These are phyloP conservation scores for Camellia japonica DNA, from an alignment of 148 eudicot genomes.

Conservation along the genomic window DNA sequence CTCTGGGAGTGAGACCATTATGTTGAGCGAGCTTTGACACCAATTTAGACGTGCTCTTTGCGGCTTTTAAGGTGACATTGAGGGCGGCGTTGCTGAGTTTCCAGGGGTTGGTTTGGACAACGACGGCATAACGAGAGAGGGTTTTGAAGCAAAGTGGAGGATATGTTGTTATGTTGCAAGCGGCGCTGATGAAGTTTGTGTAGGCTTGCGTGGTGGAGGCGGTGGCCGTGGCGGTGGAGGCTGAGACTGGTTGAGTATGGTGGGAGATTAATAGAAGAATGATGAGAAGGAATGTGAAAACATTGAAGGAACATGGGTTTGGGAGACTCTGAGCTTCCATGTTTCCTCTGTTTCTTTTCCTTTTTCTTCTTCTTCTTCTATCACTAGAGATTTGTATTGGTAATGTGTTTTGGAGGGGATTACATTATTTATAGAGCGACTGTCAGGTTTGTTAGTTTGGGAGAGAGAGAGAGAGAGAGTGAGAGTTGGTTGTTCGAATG, in stretches of 20 bases:
- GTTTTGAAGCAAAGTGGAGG: slow-evolving; percentile 43
- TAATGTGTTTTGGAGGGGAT: not conserved
- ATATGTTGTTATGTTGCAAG: slow-evolving; percentile 48
- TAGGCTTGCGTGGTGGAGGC: slow-evolving; percentile 7
- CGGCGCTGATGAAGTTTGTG: slow-evolving; percentile 25
- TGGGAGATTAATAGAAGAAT: not conserved
- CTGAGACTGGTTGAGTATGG: slow-evolving; percentile 2
- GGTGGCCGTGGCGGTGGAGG: not conserved
- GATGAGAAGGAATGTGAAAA: slow-evolving; percentile 6
- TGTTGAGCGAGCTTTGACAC: slow-evolving; percentile 22
- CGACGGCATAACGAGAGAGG: slow-evolving; percentile 33
- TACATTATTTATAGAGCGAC: not conserved
- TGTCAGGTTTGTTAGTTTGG: too few species aligned
- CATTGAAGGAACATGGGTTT: not conserved
- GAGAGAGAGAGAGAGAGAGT: too few species aligned
- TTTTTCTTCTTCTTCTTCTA: not conserved
- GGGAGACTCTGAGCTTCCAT: not conserved
- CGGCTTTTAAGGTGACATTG: slow-evolving; percentile 23
- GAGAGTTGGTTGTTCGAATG: too few species aligned
- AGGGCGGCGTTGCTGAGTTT: slow-evolving; percentile 40
- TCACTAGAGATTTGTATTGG: not conserved
- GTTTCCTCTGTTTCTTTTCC: not conserved
- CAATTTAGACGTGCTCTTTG: slow-evolving; percentile 17
- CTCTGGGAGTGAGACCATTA: slow-evolving; percentile 19
- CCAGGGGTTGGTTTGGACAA: slow-evolving; percentile 25